Evolutionary conservation across 2,329 filamentous ascomycete species (phyloP).

Genomic region (Pestalotiopsis fici): DNA sequence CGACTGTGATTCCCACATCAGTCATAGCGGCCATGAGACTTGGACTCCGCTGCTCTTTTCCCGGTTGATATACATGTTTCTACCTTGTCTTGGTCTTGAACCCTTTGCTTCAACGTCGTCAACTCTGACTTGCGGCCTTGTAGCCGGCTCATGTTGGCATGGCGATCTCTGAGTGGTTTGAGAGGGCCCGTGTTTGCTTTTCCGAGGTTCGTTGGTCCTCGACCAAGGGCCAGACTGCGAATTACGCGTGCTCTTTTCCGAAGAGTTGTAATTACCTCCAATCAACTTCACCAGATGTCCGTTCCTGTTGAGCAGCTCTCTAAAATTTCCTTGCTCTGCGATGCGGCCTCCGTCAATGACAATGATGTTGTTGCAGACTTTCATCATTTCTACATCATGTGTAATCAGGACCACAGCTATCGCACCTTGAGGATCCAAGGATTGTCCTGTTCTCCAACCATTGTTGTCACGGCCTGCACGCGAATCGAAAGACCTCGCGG

Average conservation of each 20-base stretch:
- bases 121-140: not conserved
- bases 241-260: not conserved
- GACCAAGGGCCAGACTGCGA: not conserved
- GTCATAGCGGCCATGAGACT: not conserved
- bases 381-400: constrained; percentile 85
- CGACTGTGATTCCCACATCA: not conserved
- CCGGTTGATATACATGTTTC: not conserved
- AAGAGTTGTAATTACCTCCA: not conserved
- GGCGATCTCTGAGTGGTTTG: not conserved
- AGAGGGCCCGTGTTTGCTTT: not conserved
- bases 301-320: constrained; percentile 50
- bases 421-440: not conserved
- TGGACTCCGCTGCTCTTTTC: not conserved
- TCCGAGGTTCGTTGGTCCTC: not conserved
- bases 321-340: constrained; percentile 68
- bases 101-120: not conserved
- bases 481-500: not conserved
- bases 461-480: not conserved
- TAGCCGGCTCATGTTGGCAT: not conserved
- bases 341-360: constrained; percentile 70
- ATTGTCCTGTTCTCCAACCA: not conserved
- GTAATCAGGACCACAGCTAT: constrained; percentile 81
- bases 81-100: not conserved
- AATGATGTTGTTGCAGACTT: constrained; percentile 70
- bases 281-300: constrained; percentile 52